phyloP scores from a whole-genome alignment of 768 basidiomycete species.

The Trametes maxima region DNA sequence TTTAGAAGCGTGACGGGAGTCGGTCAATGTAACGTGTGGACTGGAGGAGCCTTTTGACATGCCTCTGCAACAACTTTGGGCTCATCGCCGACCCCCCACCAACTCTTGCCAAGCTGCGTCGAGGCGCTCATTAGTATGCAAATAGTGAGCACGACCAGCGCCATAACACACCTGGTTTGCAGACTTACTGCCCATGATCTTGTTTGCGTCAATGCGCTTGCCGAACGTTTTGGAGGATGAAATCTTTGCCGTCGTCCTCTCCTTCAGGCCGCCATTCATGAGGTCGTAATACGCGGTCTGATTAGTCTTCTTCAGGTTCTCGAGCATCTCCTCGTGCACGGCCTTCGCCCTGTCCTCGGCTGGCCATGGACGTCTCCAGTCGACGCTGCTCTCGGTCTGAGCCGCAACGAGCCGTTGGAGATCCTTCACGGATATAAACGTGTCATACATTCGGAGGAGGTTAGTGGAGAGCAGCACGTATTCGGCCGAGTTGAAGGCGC shows the following conservation, averaged over 20 bases:
- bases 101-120: not conserved
- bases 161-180: not conserved
- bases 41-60: not conserved
- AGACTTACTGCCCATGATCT: not conserved
- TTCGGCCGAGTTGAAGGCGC: not conserved
- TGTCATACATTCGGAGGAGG: not conserved
- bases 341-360: not conserved
- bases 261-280: not conserved
- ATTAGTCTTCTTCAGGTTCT: not conserved
- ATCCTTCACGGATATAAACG: not conserved
- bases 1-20: not conserved
- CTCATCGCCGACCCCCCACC: not conserved
- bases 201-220: not conserved
- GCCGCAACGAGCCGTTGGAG: not conserved
- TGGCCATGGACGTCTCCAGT: not conserved
- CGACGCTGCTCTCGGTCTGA: not conserved
- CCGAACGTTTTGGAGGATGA: not conserved
- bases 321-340: not conserved
- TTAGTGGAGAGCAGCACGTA: not conserved
- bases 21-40: too few relatives aligned
- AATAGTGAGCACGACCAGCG: not conserved
- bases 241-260: not conserved
- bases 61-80: not conserved
- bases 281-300: not conserved
- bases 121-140: not conserved